Evolutionary conservation across 2,329 filamentous ascomycete species (phyloP), one percentile per base, ranked within the genome.

Genomic region (Leptodontidium sp.): DNA sequence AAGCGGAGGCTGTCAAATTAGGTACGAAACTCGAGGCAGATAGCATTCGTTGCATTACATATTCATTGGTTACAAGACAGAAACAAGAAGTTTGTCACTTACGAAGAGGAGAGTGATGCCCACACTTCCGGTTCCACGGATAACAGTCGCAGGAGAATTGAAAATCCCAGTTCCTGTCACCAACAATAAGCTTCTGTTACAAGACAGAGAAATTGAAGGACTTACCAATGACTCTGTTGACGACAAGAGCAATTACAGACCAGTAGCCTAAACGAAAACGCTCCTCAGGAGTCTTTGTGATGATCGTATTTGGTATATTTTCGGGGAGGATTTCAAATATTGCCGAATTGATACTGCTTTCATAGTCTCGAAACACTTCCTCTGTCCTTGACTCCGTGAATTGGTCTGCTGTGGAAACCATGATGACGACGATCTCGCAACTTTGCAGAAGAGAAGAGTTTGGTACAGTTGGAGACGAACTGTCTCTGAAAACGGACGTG

Each of bases 161-260:
- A 76, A 76, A 6, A 76, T 76, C 1, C 74, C 74, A 15, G 70
- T 72, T 14, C 74, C 74, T 73, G 49, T 63, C 38, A 40, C 38
- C 38, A 50, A 55, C 2, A 35, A 2, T 55, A 9, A 69, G 38
- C 8, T 12, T 29, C 2, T 21, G 17, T 63, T 5, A 63, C 15
- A 9, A 17, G 43, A 24, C n/a, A 17, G 38, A 15, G 5, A 14
- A 12, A 14, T 29, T 17, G 2, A 12, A 47, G 17, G 7, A 17
- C 5, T 38, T 55, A 67, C 69, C 63, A 40, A 69, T 71, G 21
- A 68, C 61, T 29, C 69, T 65, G 62, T 71, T 70, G 32, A 72
- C 65, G 4, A 73, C 57, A 50, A 70, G 62, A 11, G 65, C 66
- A 52, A 72, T 71, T n/a, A 70, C 68, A 52, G 69, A 68, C 53